Conservation (phyloP, 768 basidiomycete genomes). For the Russula dissimulans region DNA sequence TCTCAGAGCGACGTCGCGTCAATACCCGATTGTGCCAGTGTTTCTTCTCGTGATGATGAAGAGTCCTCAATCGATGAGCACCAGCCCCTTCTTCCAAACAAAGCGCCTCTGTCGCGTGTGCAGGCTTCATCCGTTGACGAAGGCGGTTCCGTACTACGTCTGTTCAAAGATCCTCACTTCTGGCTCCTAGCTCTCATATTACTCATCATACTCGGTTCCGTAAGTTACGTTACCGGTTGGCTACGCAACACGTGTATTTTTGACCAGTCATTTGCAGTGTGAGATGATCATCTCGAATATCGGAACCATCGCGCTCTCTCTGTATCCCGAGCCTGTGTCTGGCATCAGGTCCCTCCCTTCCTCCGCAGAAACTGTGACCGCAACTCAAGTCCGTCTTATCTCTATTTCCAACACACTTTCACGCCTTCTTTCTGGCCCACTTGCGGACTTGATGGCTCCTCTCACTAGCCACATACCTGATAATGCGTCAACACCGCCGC, state of each 20-base stretch:
- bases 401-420: conserved; percentile 65
- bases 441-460: conserved; percentile 69
- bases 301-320: conserved; percentile 62
- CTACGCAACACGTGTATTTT: neutral
- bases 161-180: conserved; percentile 50
- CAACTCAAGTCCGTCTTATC: conserved; percentile 60
- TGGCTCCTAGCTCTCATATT: conserved; percentile 52
- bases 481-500: conserved; percentile 29
- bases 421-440: conserved; percentile 54
- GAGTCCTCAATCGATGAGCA: conserved; percentile 14
- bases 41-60: conserved; percentile 18
- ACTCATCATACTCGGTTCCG: conserved; percentile 54
- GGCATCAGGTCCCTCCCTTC: conserved; percentile 13
- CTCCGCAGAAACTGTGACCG: conserved; percentile 32
- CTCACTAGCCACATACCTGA: conserved; percentile 36
- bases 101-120: conserved; percentile 17
- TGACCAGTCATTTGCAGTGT: neutral
- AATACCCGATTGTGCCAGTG: neutral
- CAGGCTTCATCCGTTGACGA: conserved; percentile 23
- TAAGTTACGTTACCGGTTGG: conserved; percentile 36
- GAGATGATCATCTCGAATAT: conserved; percentile 84
- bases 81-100: conserved; percentile 26
- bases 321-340: conserved; percentile 31
- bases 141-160: conserved; percentile 30
- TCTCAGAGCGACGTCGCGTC: neutral